These are phyloP conservation scores for Trichocladium uniseriatum DNA, from an alignment of 495 filamentous ascomycete genomes.

Conservation along the genomic window DNA sequence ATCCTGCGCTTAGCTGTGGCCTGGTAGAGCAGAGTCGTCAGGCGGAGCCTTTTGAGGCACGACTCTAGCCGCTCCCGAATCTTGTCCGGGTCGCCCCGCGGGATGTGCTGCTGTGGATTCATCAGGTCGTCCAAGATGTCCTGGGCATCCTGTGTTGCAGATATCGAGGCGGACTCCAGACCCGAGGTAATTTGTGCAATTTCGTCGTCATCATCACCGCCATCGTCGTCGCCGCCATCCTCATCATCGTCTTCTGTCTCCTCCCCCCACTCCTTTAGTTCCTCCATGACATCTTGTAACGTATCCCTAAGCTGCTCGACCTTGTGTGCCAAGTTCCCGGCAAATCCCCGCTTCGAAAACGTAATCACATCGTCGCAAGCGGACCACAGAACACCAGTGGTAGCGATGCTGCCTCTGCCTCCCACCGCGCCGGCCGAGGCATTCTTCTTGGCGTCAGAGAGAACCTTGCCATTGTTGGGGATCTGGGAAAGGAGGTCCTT, in stretches of 20 bases:
- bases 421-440: constrained; percentile 25
- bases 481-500: constrained; percentile 34
- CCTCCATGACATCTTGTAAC: constrained; percentile 69
- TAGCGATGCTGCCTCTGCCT: constrained; percentile 45
- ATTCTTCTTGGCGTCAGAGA: constrained; percentile 35
- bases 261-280: constrained; percentile 80
- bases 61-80: constrained; percentile 49
- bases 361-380: constrained; percentile 62
- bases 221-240: constrained; percentile 26
- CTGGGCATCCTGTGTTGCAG: constrained; percentile 25
- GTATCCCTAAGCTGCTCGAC: constrained; percentile 60
- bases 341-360: constrained; percentile 54
- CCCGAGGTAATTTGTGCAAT: constrained; percentile 17
- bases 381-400: constrained; percentile 56
- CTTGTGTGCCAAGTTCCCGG: constrained; percentile 50
- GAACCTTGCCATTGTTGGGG: constrained; percentile 38
- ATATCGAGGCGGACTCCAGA: constrained; percentile 12
- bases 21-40: constrained; percentile 49
- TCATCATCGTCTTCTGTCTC: constrained; percentile 43
- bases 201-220: constrained; percentile 26
- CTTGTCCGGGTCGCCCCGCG: constrained; percentile 43
- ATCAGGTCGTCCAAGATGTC: constrained; percentile 48
- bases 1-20: constrained; percentile 53
- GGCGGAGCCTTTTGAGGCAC: constrained; percentile 46
- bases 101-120: constrained; percentile 44